Conservation (phyloP, 345 rosid genomes). For the Salix viminalis region DNA sequence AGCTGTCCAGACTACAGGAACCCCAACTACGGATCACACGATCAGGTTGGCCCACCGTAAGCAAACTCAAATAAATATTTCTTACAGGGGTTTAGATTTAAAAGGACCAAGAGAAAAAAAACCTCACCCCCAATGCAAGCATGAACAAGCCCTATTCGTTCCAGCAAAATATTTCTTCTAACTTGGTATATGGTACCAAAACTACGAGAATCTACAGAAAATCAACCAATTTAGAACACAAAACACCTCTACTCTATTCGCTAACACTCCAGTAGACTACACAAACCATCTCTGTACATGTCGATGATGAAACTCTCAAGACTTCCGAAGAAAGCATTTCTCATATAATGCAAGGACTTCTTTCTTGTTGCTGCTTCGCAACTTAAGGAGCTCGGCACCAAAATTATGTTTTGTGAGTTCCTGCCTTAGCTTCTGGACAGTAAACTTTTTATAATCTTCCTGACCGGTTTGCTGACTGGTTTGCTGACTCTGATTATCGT, state of each 20-base stretch:
- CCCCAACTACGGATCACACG: background rate
- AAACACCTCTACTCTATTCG: background rate
- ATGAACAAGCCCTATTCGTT: background rate
- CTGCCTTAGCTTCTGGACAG: conserved; percentile 71
- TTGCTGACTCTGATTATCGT: conserved; percentile 56
- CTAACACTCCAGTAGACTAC: conserved; percentile 12
- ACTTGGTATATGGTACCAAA: background rate
- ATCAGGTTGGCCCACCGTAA: background rate
- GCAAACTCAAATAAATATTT: background rate
- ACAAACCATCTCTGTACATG: conserved; percentile 34
- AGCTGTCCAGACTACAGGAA: background rate
- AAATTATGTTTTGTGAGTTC: conserved; percentile 81
- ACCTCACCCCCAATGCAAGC: background rate
- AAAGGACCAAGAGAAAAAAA: background rate
- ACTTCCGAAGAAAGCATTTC: conserved; percentile 63
- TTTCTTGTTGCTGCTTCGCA: conserved; percentile 72
- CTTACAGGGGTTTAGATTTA: background rate
- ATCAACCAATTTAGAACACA: background rate
- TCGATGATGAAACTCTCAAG: conserved; percentile 10
- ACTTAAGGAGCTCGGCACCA: conserved; percentile 71
- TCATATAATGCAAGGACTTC: conserved; percentile 81
- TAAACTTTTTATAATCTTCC: conserved; percentile 74
- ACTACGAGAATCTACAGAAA: background rate
- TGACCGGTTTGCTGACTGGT: conserved; percentile 49
- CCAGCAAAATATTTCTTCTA: background rate